Conservation (phyloP, 2,329 filamentous ascomycete species). For the Diaporthe citriasiana region DNA sequence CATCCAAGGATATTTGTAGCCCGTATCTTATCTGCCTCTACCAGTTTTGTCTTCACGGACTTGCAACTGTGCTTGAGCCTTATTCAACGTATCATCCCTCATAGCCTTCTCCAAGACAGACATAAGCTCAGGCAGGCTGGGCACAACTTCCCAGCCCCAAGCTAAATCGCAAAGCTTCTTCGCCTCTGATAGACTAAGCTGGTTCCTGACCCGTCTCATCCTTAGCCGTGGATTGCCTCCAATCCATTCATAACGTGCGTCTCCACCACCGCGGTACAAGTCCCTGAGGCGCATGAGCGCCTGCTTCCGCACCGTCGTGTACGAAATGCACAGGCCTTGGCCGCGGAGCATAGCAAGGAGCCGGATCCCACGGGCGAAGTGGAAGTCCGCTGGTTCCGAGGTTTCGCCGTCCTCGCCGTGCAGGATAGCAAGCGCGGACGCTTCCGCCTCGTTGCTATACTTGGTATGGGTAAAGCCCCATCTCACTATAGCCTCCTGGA, state of each 20-base stretch:
- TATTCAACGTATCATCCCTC: conserved; percentile 39
- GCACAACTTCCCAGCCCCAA: conserved; percentile 54
- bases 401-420: conserved; percentile 10
- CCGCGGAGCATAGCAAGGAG: conserved; percentile 52
- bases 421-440: conserved; percentile 17
- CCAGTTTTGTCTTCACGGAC: not conserved
- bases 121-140: conserved; percentile 48
- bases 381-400: conserved; percentile 45
- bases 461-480: conserved; percentile 61
- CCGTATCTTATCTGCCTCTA: not conserved
- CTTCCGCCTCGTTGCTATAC: conserved; percentile 42
- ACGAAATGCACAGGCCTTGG: conserved; percentile 49
- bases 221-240: conserved; percentile 33
- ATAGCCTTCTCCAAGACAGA: conserved; percentile 46
- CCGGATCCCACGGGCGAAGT: conserved; percentile 51
- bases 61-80: conserved; percentile 37
- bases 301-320: conserved; percentile 46
- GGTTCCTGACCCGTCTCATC: conserved; percentile 45
- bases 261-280: conserved; percentile 50
- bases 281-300: conserved; percentile 51
- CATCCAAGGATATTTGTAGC: not conserved
- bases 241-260: conserved; percentile 44
- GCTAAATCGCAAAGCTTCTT: conserved; percentile 55
- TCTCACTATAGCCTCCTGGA: conserved; percentile 59
- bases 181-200: conserved; percentile 51